Base-by-base conservation (phyloP, 768 basidiomycete genomes). In the Cantharellus cinnabarinus region DNA sequence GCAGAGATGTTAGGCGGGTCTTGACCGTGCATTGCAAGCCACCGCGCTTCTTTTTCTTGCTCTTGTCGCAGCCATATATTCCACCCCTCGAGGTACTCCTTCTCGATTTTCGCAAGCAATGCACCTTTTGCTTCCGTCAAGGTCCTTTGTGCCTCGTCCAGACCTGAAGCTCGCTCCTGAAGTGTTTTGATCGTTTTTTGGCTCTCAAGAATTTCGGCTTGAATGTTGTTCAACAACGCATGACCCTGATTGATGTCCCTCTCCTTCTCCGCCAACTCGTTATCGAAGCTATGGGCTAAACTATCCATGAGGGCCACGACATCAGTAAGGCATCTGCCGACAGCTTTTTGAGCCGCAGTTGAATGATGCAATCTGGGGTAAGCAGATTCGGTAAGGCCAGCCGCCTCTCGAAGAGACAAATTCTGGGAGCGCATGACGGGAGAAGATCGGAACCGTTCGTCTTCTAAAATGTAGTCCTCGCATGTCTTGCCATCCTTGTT, bases 401-500 rank as follows among this genome's bases (percentile, higher is more conserved):
- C 61, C 5, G 40, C 42, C 42, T 34, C 35, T 37, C 53, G 5
- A 40, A 59, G 14, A 41, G 35, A 14, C 34, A 63, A 39, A 29
- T 75, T 71, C 54, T 85, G 78, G 4, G 86, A 82, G 7, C 80
- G 77, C 4, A 88, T 82, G 0, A 81, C 78, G 2, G 93, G 93
- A 4, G 90, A 94, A 1, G 88, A 86, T 42, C 94, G 79, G 72
- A 97, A 97, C 54, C 93, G 81, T 69, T 98, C 95, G 68, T 99
- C 95, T 69, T 99, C 95, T 41, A 99, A 77, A 63, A 99, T 98
- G 67, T 98, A 99, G 68, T 98, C 95, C 71, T 99, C 94, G 2
- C 95, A 87, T 61, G 83, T 91, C 73, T 98, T 98, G 54, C 89
- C 88, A 65, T 99, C 95, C 59, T 83, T 78, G 67, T 99, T 99